phyloP scores from a whole-genome alignment of 169 alveolate species.

The Cryptosporidium baileyi region DNA sequence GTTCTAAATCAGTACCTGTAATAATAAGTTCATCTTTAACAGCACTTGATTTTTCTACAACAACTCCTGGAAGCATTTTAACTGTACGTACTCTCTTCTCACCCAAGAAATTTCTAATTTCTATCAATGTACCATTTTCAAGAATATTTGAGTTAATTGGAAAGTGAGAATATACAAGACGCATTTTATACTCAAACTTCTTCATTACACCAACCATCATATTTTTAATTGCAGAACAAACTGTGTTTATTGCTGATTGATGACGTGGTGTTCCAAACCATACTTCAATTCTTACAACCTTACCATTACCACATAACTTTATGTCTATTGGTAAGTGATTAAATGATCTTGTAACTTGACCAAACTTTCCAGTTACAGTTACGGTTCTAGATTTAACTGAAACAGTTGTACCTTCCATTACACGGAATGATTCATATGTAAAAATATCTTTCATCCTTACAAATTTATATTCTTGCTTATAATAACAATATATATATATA shows the following conservation, averaged over 20 bases:
- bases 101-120: conserved; percentile 98
- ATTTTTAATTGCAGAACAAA: conserved; percentile 94
- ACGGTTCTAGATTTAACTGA: conserved; percentile 92
- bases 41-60: conserved; percentile 88
- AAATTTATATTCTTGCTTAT: not conserved
- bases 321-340: conserved; percentile 96
- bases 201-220: conserved; percentile 97
- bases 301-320: conserved; percentile 86
- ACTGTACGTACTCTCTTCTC: conserved; percentile 95
- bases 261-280: conserved; percentile 94
- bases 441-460: conserved; percentile 49
- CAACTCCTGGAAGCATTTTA: conserved; percentile 92
- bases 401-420: conserved; percentile 76
- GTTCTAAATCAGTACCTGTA: conserved; percentile 96
- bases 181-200: conserved; percentile 97
- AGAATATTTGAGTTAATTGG: conserved; percentile 96
- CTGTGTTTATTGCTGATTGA: conserved; percentile 94
- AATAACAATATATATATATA: too few species aligned
- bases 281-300: conserved; percentile 87
- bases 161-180: conserved; percentile 98
- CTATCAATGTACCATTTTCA: conserved; percentile 93
- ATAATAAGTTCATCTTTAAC: conserved; percentile 96
- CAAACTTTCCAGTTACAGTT: conserved; percentile 97
- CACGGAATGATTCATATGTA: conserved; percentile 63
- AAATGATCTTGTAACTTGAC: conserved; percentile 93